These are phyloP conservation scores for Ustilago lituana DNA, from an alignment of 1,284 basidiomycete species.

Conservation along the genomic window DNA sequence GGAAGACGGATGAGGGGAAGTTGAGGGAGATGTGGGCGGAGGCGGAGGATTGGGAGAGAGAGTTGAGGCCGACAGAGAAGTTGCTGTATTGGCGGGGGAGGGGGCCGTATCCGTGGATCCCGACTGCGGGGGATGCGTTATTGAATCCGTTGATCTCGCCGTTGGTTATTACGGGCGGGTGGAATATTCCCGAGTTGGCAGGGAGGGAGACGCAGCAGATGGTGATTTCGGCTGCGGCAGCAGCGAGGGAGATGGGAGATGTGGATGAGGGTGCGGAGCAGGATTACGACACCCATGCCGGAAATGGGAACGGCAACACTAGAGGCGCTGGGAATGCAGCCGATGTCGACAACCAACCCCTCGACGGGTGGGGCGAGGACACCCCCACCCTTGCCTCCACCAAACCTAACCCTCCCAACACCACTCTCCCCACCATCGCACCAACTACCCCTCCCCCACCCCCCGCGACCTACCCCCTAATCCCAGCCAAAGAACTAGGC, in stretches of 20 bases:
- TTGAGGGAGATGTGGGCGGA: slow-evolving; percentile 36
- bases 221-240: slow-evolving; percentile 1
- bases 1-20: slow-evolving; percentile 2
- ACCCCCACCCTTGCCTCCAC: too few species aligned
- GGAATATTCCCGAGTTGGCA: slow-evolving; percentile 24
- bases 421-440: neutral
- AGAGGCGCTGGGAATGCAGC: too few species aligned
- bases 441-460: neutral
- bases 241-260: neutral
- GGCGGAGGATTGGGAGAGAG: slow-evolving; percentile 22
- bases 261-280: neutral
- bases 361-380: slow-evolving; percentile 12
- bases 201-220: neutral
- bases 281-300: neutral
- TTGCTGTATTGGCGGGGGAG: slow-evolving; percentile 21
- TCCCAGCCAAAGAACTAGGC: slow-evolving; percentile 31
- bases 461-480: slow-evolving; percentile 7
- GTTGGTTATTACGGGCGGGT: slow-evolving; percentile 13
- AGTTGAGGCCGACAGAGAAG: slow-evolving; percentile 36
- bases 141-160: slow-evolving; percentile 23
- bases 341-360: slow-evolving; percentile 16
- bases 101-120: slow-evolving; percentile 31
- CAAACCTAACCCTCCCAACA: neutral
- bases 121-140: neutral
- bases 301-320: too few species aligned